Conservation (phyloP, 2,329 filamentous ascomycete species). For the Thielaviopsis cerberus region DNA sequence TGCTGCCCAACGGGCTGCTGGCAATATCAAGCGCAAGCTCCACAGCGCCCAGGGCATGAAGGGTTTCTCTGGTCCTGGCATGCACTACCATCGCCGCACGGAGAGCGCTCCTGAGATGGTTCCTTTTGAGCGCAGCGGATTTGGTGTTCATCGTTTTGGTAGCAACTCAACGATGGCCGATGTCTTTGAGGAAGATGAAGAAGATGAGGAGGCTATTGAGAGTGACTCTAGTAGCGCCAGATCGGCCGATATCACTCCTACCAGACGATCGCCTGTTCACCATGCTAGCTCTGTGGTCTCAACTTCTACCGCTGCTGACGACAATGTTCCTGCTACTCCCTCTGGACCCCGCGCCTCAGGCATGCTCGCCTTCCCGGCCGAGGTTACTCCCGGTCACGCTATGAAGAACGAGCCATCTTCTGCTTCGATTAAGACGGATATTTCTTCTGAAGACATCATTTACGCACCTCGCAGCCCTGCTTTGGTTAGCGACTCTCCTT, state of each 20-base stretch:
- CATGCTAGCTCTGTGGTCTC: conserved; percentile 9
- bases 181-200: conserved; percentile 63
- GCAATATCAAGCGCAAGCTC: conserved; percentile 43
- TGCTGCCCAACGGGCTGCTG: conserved; percentile 40
- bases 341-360: conserved; percentile 7
- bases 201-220: conserved; percentile 24
- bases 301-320: conserved; percentile 9
- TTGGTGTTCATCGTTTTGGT: conserved; percentile 42
- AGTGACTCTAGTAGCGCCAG: conserved; percentile 11
- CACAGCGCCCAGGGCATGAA: conserved; percentile 60
- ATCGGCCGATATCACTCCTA: conserved; percentile 10
- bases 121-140: conserved; percentile 46
- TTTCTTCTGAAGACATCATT: conserved; percentile 26
- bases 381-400: background rate
- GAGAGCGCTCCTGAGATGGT: conserved; percentile 67
- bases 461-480: conserved; percentile 18
- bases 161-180: conserved; percentile 64
- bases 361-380: conserved; percentile 6
- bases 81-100: conserved; percentile 59
- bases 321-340: conserved; percentile 11
- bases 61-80: conserved; percentile 47
- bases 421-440: conserved; percentile 25
- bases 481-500: conserved; percentile 17
- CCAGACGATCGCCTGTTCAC: conserved; percentile 7
- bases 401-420: conserved; percentile 31